Percentiles rank a stretch among this genome's conserved stretches.
These are phyloP conservation scores for Lignosus rhinocerotis DNA, from an alignment of 1,284 basidiomycete species.

Conservation along the genomic window DNA sequence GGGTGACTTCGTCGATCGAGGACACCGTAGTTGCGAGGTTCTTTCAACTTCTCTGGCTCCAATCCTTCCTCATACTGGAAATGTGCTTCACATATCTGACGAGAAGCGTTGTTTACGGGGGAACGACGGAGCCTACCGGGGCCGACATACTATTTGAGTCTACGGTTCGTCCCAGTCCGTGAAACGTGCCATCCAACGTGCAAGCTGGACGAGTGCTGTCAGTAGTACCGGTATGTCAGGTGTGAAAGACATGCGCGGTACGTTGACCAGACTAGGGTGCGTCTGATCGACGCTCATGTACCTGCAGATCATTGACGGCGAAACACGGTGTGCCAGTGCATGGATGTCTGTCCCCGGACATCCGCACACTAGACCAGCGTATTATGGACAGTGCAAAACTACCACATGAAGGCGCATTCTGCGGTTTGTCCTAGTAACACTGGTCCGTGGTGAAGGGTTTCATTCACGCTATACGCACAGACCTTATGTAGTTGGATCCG, in stretches of 20 bases:
- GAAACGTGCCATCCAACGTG: neutral
- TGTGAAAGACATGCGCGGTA: slow-evolving; percentile 96
- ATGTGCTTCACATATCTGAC: slow-evolving; percentile 72
- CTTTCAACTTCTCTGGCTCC: slow-evolving; percentile 85
- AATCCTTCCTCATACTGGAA: slow-evolving; percentile 75
- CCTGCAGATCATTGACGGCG: slow-evolving; percentile 86
- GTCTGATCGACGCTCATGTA: neutral
- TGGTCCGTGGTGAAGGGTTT: neutral
- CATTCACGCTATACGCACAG: slow-evolving; percentile 39
- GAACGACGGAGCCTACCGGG: slow-evolving; percentile 98
- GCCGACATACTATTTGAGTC: slow-evolving; percentile 95
- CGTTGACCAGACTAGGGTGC: slow-evolving; percentile 31
- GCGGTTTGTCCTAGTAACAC: slow-evolving; percentile 55
- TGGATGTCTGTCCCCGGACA: slow-evolving; percentile 90
- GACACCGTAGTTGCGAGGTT: slow-evolving; percentile 94
- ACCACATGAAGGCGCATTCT: slow-evolving; percentile 97
- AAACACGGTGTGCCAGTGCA: slow-evolving; percentile 91
- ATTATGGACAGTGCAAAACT: slow-evolving; percentile 90
- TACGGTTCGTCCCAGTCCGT: slow-evolving; percentile 69
- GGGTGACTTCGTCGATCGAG: slow-evolving; percentile 98
- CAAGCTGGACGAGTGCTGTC: slow-evolving; percentile 78
- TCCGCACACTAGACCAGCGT: slow-evolving; percentile 92
- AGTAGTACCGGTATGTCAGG: slow-evolving; percentile 93
- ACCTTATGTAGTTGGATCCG: slow-evolving; percentile 98
- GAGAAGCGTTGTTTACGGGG: too few relatives aligned